Evolutionary conservation across 1,139 yeast species (phyloP), one percentile per base, ranked within the genome.

Genomic region (Yamadazyma atlantica): DNA sequence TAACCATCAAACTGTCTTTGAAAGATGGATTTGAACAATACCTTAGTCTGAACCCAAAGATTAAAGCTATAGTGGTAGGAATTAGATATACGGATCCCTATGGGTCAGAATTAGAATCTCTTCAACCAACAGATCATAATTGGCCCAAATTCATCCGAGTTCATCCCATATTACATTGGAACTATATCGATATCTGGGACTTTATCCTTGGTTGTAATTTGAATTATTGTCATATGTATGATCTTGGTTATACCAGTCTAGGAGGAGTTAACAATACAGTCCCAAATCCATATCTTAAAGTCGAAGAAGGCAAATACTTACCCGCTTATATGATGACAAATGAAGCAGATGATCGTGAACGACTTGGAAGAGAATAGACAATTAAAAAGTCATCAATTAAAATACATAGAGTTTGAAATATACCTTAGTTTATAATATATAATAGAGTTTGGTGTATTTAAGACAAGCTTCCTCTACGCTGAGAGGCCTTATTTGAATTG

Each of bases 111-210:
- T 65, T 88, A 27, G 46, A 65, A 12, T 70, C 70, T 38, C 74
- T 82, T 42, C 89, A 85, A 50, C 57, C 53, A 29, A 88, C 96
- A 0, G 96, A 88, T 54, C 83, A 79, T 44, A 80, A 87, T 37
- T 88, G 96, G 96, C 96, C 96, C n/a, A 64, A 67, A 27, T 88
- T 88, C 55, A 60, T 81, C 46, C 64, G 96, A 33, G 69, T 87
- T 8, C 92, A 87, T 51, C 96, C 96, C 0, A 82, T 88, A 10
- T 67, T 88, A 35, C 84, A 85, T 38, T 88, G 96, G 96, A 74
- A 74, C 32, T 86, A 85, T 50, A 74, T 72, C 19, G 87, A 87
- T 41, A 71, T 88, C 3, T 88, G 96, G 96, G 82, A 76, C 49
- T 75, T 78, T 46, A 64, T 85, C 39, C 54, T 75, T 26, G 70